phyloP scores from a whole-genome alignment of 2,329 filamentous ascomycete genomes.

The Curvularia lunata region DNA sequence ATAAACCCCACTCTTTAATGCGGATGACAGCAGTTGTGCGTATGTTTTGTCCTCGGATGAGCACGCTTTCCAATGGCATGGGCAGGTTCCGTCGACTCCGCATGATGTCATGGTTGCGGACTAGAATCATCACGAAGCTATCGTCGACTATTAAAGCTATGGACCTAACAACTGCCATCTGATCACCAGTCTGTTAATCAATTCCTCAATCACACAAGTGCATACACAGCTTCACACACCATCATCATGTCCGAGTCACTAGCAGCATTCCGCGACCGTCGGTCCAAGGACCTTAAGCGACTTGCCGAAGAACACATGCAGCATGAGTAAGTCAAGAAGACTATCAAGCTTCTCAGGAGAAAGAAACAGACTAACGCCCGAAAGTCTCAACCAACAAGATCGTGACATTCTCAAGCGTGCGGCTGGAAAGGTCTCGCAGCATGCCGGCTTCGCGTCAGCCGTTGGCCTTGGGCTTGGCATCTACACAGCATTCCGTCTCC shows the following conservation, averaged over 20 bases:
- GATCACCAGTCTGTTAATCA: neutral
- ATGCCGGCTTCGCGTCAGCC: constrained; percentile 65
- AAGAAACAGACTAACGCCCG: constrained; percentile 7
- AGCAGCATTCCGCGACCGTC: constrained; percentile 39
- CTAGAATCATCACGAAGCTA: constrained; percentile 13
- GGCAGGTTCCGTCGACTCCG: constrained; percentile 18
- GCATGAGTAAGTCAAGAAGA: constrained; percentile 35
- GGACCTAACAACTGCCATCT: neutral
- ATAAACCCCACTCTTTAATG: neutral
- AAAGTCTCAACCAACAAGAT: constrained; percentile 60
- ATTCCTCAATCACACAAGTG: neutral
- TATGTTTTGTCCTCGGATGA: constrained; percentile 6
- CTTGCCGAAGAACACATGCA: constrained; percentile 44
- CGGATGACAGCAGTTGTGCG: neutral
- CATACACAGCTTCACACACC: neutral
- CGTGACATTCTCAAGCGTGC: constrained; percentile 64
- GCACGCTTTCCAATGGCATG: neutral
- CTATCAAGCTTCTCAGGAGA: too few relatives aligned
- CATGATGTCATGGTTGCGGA: constrained; percentile 24
- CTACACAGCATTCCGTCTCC: constrained; percentile 60
- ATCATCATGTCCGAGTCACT: constrained; percentile 38
- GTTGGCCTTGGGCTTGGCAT: constrained; percentile 66
- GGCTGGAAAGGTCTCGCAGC: constrained; percentile 60
- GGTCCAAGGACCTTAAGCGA: constrained; percentile 37
- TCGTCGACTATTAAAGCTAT: neutral